Conservation (phyloP, 768 basidiomycete species). For the Psilocybe subaeruginosa region DNA sequence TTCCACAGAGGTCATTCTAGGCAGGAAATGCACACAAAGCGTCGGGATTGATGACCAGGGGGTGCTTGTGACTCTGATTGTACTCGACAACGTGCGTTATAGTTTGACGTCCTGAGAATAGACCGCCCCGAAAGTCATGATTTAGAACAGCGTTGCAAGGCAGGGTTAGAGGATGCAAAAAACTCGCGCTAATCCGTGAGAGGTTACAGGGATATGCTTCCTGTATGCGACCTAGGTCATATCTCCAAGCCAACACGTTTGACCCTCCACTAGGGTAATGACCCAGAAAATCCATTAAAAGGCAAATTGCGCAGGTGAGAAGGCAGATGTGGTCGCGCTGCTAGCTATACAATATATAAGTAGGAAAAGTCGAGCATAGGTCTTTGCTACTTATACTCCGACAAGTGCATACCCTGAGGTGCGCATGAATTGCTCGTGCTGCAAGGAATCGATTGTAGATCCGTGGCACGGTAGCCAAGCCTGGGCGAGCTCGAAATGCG, state of each 20-base stretch:
- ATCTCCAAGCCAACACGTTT: neutral
- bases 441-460: too few species aligned
- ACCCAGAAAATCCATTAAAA: neutral
- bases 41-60: neutral
- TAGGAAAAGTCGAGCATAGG: too few species aligned
- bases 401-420: too few species aligned
- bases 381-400: too few species aligned
- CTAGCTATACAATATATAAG: neutral
- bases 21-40: neutral
- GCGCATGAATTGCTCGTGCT: too few species aligned
- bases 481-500: too few species aligned
- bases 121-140: neutral
- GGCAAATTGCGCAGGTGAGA: neutral
- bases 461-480: too few species aligned
- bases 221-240: neutral
- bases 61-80: constrained; percentile 9
- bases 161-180: constrained; percentile 4
- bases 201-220: neutral
- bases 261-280: neutral
- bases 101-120: constrained; percentile 12
- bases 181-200: neutral
- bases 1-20: neutral
- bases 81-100: constrained; percentile 6
- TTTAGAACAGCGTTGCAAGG: constrained; percentile 1
- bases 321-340: neutral